Percentiles rank a stretch among this genome's conserved stretches.
Conservation (phyloP, 306 rosid genomes). For the Astragalus membranaceus region DNA sequence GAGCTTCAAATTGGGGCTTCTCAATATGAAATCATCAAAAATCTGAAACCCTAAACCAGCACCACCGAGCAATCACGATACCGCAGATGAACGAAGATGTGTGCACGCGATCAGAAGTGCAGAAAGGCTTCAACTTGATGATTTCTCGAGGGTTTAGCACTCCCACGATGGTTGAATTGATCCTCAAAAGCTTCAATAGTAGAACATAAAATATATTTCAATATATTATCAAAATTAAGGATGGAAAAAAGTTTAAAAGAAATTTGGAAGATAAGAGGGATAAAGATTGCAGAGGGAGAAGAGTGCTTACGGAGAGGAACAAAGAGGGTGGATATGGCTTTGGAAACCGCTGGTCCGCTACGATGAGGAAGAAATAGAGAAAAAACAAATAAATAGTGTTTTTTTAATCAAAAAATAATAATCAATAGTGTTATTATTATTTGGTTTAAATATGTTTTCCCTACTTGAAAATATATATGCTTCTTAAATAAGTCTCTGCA, state of each 20-base stretch:
- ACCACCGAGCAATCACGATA: slow-evolving; percentile 1
- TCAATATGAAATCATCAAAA: slow-evolving; percentile 20
- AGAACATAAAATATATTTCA: neutral
- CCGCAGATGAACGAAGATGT: slow-evolving; percentile 4
- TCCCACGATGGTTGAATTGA: slow-evolving; percentile 2
- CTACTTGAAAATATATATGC: too few relatives aligned
- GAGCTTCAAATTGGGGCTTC: slow-evolving; percentile 9
- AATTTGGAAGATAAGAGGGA: neutral
- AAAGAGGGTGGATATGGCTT: neutral
- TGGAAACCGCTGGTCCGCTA: neutral
- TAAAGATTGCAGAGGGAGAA: neutral
- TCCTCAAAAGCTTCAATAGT: slow-evolving; percentile 19
- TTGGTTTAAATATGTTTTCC: too few relatives aligned
- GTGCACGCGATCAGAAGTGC: neutral
- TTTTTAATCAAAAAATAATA: too few relatives aligned
- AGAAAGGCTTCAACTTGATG: slow-evolving; percentile 21
- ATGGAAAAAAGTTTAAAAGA: neutral
- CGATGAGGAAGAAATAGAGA: neutral
- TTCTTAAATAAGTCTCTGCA: too few relatives aligned
- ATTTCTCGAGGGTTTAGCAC: neutral
- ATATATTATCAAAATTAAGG: neutral
- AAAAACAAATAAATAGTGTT: neutral
- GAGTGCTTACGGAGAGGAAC: slow-evolving; percentile 3
- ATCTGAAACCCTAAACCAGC: slow-evolving; percentile 33
- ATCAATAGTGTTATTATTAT: too few relatives aligned